Evolutionary conservation across 2,329 filamentous ascomycete species (phyloP), one percentile per base, ranked within the genome.

Genomic region (Colletotrichum truncatum): DNA sequence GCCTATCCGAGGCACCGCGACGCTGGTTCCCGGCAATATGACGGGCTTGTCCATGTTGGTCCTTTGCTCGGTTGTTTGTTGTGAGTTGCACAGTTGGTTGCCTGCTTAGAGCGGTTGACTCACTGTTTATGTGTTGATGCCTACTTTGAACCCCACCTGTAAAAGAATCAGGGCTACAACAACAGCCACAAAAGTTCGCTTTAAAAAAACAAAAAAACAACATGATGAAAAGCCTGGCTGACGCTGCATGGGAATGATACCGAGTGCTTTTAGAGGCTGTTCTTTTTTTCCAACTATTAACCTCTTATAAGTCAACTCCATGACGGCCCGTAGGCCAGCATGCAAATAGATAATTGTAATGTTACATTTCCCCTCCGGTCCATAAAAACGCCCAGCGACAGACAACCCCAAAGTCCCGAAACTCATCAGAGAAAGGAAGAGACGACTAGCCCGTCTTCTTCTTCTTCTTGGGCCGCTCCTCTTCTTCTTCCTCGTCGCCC

Each of bases 1-100:
- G 11, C 91, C 91, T 9, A 93, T 83, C 26, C 82, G 83, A 23
- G 91, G 91, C 16, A 93, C 90, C 12, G 62, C 63, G 9, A 21
- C 39, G 30, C 21, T 52, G 1, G 73, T 71, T 14, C 73, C 73
- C 6, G 69, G 60, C 4, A 79, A 68, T 6, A 66, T 23, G 21
- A 75, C 41, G 4, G 60, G 51, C 18, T 67, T 63, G 3, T 68
- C n/a, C 38, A 69, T 49, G 9, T 49, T 8, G 45, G 12, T n/a
- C n/a, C n/a, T n/a, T n/a, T n/a, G n/a, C n/a, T n/a, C n/a, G n/a
- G n/a, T n/a, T n/a, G n/a, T n/a, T n/a, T n/a, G n/a, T n/a, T n/a
- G n/a, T n/a, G n/a, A n/a, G n/a, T n/a, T n/a, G n/a, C n/a, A n/a
- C n/a, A n/a, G n/a, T n/a, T n/a, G n/a, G n/a, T n/a, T n/a, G n/a